Base-by-base conservation (phyloP, 2,329 filamentous ascomycete species). In the Chrysoporthe cubensis region DNA sequence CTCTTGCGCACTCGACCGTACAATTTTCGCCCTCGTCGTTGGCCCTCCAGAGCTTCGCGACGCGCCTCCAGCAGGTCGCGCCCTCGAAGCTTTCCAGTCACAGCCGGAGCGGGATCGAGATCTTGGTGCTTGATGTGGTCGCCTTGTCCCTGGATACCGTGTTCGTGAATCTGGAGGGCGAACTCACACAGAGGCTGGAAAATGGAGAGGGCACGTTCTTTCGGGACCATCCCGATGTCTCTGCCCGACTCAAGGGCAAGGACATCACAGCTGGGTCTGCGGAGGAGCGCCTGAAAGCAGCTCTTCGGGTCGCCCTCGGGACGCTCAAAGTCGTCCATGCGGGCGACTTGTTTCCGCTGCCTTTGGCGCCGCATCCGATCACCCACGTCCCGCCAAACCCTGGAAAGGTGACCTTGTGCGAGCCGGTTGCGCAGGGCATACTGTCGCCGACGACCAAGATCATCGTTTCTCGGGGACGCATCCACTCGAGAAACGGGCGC, bases 391-490 rank as follows among this genome's bases (percentile, higher is more conserved):
- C 92, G 34, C 88, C 93, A 16, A 92, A 93, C 54, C 93, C 94
- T 0, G 96, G 93, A 54, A 94, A 91, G 79, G 92, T 98, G 69
- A 89, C 92, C 60, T 88, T 96, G n/a, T 98, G 94, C 76, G 96
- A 99, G 77, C 96, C 96, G 9, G 94, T 98, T 18, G 89, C 92
- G 6, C 96, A 99, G 78, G 96, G 96, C 9, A 78, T 96, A 5
- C 77, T 99, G 59, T 85, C 90, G 9, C 85, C 92, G 0, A 86
- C 83, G 14, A 99, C 94, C 18, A 94, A 91, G 74, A 93, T 99
- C 67, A 89, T 99, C 34, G 84, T 98, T 32, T 89, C 92, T 60
- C 86, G 87, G 37, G 87, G 88, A 4, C 87, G 84, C 72, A 84
- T 82, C 34, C 86, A 87, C 67, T 83, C 77, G 75, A 90, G 87